phyloP scores from a whole-genome alignment of 208 protist species.

The Endotrypanum monterogeii region DNA sequence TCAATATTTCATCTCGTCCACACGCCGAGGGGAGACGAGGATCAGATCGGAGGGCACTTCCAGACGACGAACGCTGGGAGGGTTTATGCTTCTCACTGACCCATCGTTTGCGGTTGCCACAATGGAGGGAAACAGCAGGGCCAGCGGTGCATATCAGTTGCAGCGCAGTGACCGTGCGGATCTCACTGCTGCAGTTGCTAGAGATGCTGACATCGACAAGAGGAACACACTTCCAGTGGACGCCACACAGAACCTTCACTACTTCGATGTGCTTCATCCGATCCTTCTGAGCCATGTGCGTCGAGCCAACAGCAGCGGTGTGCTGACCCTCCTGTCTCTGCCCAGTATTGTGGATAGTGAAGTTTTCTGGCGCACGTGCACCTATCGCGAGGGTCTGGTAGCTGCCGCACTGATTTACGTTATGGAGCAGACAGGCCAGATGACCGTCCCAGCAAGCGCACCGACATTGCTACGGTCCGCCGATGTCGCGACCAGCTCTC shows the following conservation, averaged over 20 bases:
- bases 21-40: neutral
- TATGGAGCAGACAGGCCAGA: conserved; percentile 26
- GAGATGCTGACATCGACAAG: neutral
- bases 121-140: neutral
- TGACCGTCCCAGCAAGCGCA: neutral
- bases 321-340: conserved; percentile 48
- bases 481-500: neutral
- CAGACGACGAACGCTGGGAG: neutral
- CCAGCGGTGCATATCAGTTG: neutral
- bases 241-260: conserved; percentile 22
- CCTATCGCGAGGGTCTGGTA: conserved; percentile 60
- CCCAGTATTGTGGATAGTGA: conserved; percentile 38
- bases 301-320: conserved; percentile 38
- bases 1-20: neutral
- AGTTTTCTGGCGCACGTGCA: conserved; percentile 79
- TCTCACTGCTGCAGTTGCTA: neutral
- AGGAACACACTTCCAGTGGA: neutral
- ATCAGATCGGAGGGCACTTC: neutral
- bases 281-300: conserved; percentile 59
- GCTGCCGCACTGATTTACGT: conserved; percentile 43
- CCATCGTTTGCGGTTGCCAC: neutral
- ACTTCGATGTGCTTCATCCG: conserved; percentile 66
- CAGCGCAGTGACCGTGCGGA: neutral
- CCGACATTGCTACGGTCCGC: neutral
- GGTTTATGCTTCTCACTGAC: neutral